phyloP scores from a whole-genome alignment of 805 yeast species.

The Candida caryicola region DNA sequence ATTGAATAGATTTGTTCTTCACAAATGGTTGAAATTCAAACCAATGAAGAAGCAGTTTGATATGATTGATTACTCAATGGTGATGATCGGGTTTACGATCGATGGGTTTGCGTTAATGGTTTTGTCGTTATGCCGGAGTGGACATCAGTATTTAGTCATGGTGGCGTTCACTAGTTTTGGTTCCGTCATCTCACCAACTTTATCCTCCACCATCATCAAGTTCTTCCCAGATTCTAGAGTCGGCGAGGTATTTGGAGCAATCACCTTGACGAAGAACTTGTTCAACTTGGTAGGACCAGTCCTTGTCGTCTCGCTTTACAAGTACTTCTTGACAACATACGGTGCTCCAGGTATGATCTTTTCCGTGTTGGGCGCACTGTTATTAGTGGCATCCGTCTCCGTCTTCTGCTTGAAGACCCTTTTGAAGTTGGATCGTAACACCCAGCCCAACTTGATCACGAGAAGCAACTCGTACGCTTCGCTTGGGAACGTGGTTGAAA shows the following conservation, averaged over 20 bases:
- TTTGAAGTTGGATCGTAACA: constrained; percentile 13
- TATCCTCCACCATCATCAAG: constrained; percentile 59
- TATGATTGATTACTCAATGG: constrained; percentile 43
- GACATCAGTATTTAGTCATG: constrained; percentile 28
- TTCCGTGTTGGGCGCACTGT: constrained; percentile 13
- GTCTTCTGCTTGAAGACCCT: constrained; percentile 17
- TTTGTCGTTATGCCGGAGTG: neutral
- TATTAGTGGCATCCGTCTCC: constrained; percentile 9
- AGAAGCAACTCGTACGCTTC: constrained; percentile 15
- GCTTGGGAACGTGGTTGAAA: constrained; percentile 1
- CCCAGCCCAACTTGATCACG: constrained; percentile 6
- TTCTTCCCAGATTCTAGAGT: constrained; percentile 55
- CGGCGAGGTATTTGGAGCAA: constrained; percentile 74
- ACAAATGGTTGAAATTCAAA: constrained; percentile 26
- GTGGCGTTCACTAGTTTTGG: constrained; percentile 44
- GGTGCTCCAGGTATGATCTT: constrained; percentile 30
- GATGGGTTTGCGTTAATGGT: constrained; percentile 36
- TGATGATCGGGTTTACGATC: constrained; percentile 32
- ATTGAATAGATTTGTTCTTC: constrained; percentile 34
- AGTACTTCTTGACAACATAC: constrained; percentile 23
- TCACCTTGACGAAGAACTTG: constrained; percentile 56
- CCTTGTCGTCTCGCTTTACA: constrained; percentile 46
- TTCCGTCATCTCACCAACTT: constrained; percentile 52
- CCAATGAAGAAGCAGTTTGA: constrained; percentile 48
- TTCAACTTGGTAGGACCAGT: constrained; percentile 50